phyloP scores from a whole-genome alignment of 2,329 filamentous ascomycete species.

The Penicillium expansum region DNA sequence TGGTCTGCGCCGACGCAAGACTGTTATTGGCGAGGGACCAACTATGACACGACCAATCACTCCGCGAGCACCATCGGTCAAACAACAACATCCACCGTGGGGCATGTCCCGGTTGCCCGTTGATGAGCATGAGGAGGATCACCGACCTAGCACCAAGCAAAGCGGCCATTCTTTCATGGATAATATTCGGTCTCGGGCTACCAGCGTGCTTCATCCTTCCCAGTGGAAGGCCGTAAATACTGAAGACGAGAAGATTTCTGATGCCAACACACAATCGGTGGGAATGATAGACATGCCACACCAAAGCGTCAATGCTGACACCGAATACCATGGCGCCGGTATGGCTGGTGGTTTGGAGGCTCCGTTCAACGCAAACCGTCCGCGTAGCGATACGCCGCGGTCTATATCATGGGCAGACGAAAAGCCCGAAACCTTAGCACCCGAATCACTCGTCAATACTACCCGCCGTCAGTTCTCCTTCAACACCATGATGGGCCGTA shows the following conservation, averaged over 20 bases:
- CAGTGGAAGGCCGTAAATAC: conserved; percentile 36
- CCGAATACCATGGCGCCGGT: conserved; percentile 30
- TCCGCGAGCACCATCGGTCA: conserved; percentile 37
- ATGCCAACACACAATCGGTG: conserved; percentile 58
- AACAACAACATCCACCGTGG: conserved; percentile 68
- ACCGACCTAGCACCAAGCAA: conserved; percentile 30
- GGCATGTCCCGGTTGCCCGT: conserved; percentile 85
- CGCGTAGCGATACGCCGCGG: conserved; percentile 41
- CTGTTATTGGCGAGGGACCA: conserved; percentile 49
- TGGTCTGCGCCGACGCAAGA: conserved; percentile 73
- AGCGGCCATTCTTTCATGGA: conserved; percentile 38
- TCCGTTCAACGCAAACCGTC: conserved; percentile 20
- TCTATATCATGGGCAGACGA: conserved; percentile 38
- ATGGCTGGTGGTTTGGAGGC: conserved; percentile 24
- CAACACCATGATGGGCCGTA: conserved; percentile 72
- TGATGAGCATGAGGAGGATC: conserved; percentile 53
- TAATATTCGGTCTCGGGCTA: conserved; percentile 39
- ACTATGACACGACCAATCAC: conserved; percentile 43
- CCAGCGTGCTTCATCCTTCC: conserved; percentile 36
- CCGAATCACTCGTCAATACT: conserved; percentile 45
- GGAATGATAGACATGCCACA: conserved; percentile 62
- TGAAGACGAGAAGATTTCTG: conserved; percentile 30
- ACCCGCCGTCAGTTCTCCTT: conserved; percentile 86
- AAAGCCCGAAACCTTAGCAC: conserved; percentile 13
- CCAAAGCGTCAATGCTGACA: conserved; percentile 48